A percentile compares a stretch with the other conserved stretches of the same genome.
These are phyloP conservation scores for Rhynchosporium secalis DNA, from an alignment of 2,329 filamentous ascomycete genomes.

Conservation along the genomic window DNA sequence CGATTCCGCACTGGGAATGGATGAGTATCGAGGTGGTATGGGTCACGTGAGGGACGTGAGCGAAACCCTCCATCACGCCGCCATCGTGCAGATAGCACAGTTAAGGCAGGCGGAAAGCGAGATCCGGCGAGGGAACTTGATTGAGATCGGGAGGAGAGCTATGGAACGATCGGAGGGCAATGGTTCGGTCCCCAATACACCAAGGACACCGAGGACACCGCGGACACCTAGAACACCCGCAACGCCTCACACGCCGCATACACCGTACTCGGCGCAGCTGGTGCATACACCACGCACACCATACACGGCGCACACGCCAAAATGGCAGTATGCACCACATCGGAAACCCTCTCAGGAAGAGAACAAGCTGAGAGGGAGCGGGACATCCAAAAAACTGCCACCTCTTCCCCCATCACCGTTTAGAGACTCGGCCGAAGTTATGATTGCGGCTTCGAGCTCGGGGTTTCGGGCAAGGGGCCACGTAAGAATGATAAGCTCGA, in stretches of 20 bases:
- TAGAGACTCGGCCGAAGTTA: neutral
- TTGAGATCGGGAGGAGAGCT: constrained; percentile 7
- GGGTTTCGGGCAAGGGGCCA: neutral
- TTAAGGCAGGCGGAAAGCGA: neutral
- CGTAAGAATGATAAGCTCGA: neutral
- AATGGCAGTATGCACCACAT: neutral
- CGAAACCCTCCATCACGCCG: constrained; percentile 1
- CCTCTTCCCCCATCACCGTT: neutral
- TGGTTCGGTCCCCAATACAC: neutral
- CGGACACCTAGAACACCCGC: neutral
- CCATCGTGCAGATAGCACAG: constrained; percentile 5
- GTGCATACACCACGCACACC: neutral
- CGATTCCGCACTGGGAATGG: constrained; percentile 9
- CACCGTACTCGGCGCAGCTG: neutral
- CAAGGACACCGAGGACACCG: neutral
- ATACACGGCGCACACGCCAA: neutral
- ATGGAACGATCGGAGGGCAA: constrained; percentile 2
- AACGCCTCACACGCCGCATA: neutral
- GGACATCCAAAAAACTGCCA: neutral
- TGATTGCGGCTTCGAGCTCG: neutral
- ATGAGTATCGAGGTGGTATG: neutral
- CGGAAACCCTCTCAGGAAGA: neutral
- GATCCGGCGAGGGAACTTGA: neutral
- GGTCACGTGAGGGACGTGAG: constrained; percentile 4
- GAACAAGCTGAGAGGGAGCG: neutral